Percentiles rank a stretch among this genome's conserved stretches.
phyloP scores from a whole-genome alignment of 345 rosid genomes.

The Eutrema heterophyllum region DNA sequence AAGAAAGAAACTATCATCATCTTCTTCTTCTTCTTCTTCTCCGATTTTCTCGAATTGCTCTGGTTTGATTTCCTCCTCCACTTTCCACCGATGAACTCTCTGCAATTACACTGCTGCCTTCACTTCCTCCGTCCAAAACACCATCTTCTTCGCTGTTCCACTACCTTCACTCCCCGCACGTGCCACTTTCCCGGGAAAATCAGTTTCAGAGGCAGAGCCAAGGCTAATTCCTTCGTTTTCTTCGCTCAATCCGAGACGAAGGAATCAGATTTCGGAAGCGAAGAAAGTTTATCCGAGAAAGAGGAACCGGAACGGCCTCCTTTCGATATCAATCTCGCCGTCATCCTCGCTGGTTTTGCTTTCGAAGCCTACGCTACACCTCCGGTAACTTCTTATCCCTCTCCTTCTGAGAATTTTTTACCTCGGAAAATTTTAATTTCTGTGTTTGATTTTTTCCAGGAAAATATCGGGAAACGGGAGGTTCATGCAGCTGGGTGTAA shows the following conservation, averaged over 20 bases:
- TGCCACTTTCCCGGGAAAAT: conserved; percentile 22
- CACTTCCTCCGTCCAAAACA: conserved; percentile 17
- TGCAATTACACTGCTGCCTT: conserved; percentile 22
- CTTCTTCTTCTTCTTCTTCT: neutral
- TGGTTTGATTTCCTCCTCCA: neutral
- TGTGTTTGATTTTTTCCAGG: conserved; percentile 35
- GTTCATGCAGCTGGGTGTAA: conserved; percentile 78
- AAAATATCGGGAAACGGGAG: conserved; percentile 59
- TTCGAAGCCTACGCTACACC: conserved; percentile 82
- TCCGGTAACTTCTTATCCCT: conserved; percentile 39
- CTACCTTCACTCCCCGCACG: conserved; percentile 27
- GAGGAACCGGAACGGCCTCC: conserved; percentile 46
- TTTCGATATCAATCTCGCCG: conserved; percentile 89
- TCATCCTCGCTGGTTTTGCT: conserved; percentile 94
- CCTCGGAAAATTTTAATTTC: neutral
- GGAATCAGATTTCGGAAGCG: conserved; percentile 26
- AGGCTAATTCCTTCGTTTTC: conserved; percentile 29
- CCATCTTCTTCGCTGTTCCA: conserved; percentile 17
- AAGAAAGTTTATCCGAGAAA: neutral
- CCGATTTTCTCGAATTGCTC: neutral
- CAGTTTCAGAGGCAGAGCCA: conserved; percentile 4
- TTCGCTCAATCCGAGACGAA: conserved; percentile 34
- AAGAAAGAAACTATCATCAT: neutral
- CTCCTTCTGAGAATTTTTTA: neutral
- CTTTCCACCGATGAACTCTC: conserved; percentile 23